Conservation (phyloP, 805 yeast genomes). For the Tetrapisispora fleetii region DNA sequence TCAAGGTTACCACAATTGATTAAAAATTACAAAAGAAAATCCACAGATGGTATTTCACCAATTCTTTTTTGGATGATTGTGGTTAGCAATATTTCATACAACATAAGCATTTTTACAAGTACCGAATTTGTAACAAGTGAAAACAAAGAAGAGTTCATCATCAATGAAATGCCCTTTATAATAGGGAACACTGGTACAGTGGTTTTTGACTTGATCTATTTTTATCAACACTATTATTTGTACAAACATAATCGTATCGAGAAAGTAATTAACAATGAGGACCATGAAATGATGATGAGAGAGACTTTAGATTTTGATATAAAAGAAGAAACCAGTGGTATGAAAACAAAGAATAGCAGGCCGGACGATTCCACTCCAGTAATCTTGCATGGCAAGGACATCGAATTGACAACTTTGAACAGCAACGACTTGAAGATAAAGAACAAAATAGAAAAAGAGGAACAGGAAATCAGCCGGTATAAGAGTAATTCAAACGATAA, state of each 20-base stretch:
- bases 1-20: conserved; percentile 79
- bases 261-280: not conserved
- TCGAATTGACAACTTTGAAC: not conserved
- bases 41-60: conserved; percentile 82
- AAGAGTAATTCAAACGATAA: not conserved
- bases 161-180: conserved; percentile 70
- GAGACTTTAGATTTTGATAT: not conserved
- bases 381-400: not conserved
- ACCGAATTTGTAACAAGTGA: conserved; percentile 39
- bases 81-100: conserved; percentile 67
- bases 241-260: conserved; percentile 7
- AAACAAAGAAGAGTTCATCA: conserved; percentile 39
- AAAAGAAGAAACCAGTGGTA: not conserved
- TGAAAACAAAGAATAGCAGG: not conserved
- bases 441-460: conserved; percentile 1
- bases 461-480: conserved; percentile 1
- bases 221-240: conserved; percentile 43
- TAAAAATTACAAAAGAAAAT: conserved; percentile 67
- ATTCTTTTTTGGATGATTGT: conserved; percentile 70
- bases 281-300: not conserved
- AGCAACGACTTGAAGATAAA: conserved; percentile 1
- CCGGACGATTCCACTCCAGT: not conserved
- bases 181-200: conserved; percentile 83
- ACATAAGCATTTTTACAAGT: conserved; percentile 61
- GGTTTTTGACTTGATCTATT: conserved; percentile 60